phyloP scores from a whole-genome alignment of 2,329 filamentous ascomycete genomes.

The Dothideomycetes sp. region DNA sequence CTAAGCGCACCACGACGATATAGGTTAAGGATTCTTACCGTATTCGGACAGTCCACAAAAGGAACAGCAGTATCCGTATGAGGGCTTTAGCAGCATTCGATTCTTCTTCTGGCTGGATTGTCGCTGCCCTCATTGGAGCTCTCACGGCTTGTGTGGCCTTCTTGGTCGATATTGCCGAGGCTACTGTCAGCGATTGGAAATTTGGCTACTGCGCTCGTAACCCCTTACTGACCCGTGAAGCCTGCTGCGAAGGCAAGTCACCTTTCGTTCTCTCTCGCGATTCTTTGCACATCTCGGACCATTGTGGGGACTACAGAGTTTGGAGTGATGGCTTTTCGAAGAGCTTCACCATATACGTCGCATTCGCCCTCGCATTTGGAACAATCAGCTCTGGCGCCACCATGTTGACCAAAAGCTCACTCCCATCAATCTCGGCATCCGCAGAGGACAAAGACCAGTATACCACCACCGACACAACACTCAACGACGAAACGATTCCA shows the following conservation, averaged over 20 bases:
- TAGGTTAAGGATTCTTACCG: constrained; percentile 51
- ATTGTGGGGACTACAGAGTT: constrained; percentile 34
- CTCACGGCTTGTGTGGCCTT: constrained; percentile 49
- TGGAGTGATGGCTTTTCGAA: constrained; percentile 37
- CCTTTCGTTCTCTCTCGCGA: too few species aligned
- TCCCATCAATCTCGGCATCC: constrained; percentile 36
- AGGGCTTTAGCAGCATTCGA: constrained; percentile 37
- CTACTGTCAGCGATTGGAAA: constrained; percentile 49
- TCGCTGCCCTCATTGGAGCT: constrained; percentile 44
- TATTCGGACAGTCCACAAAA: constrained; percentile 37
- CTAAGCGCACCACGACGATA: background rate
- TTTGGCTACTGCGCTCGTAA: constrained; percentile 45
- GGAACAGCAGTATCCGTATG: constrained; percentile 35
- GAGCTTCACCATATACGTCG: constrained; percentile 42
- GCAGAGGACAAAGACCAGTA: constrained; percentile 25
- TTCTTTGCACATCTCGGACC: constrained; percentile 23
- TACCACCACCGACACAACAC: constrained; percentile 5
- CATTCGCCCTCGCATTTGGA: constrained; percentile 41
- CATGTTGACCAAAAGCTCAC: constrained; percentile 40
- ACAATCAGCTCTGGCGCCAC: constrained; percentile 41
- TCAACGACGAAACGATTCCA: constrained; percentile 17
- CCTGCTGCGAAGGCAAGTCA: constrained; percentile 37
- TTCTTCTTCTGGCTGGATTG: constrained; percentile 47
- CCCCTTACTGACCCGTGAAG: constrained; percentile 38
- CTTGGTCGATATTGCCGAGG: constrained; percentile 46